Base-by-base conservation (phyloP, 2,329 filamentous ascomycete species). In the Fusarium sp. region DNA sequence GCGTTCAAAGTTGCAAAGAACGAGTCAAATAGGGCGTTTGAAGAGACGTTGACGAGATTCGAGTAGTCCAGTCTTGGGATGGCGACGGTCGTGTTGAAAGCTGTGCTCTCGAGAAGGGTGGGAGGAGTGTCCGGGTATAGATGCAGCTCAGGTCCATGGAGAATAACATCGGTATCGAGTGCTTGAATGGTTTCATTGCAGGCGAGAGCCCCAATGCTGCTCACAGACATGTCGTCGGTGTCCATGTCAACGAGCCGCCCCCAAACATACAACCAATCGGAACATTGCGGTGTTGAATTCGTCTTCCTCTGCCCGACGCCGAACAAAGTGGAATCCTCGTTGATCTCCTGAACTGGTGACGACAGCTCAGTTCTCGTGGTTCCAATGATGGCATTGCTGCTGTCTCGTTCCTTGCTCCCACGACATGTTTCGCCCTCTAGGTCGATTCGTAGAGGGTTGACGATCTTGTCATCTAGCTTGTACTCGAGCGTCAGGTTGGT, bases 171-270 rank as follows among this genome's bases (percentile, higher is more conserved):
- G 2, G 75, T 67, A 16, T 77, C 72, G 9, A 81, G 73, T 6
- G 76, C 79, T 71, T 83, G 74, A 3, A 81, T 69, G 3, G 80
- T 78, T 72, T 84, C 83, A 72, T 85, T 85, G 71, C 83, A 85
- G 22, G 79, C 79, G 62, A 84, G 64, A 6, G 79, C 81, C 6
- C 77, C 79, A 17, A 83, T 75, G 40, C 73, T 76, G 38, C 71
- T 74, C 12, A 84, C 79, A 2, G 77, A 71, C 51, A 77, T 70
- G 27, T 75, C 69, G 22, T 74, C 71, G 22, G 69, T 75, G 46
- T 75, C 71, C 22, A 78, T 60, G 35, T 76, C 62, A 5, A 56
- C 44, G 1, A 83, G 68, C 40, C 77, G 75, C 35, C 82, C 82
- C 81, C 82, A 84, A 44, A 80, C 75, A 57, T 81, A 84, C 24